These are phyloP conservation scores for Pelargonium exstipulatum DNA, from an alignment of 441 rosid genomes.

Conservation along the genomic window DNA sequence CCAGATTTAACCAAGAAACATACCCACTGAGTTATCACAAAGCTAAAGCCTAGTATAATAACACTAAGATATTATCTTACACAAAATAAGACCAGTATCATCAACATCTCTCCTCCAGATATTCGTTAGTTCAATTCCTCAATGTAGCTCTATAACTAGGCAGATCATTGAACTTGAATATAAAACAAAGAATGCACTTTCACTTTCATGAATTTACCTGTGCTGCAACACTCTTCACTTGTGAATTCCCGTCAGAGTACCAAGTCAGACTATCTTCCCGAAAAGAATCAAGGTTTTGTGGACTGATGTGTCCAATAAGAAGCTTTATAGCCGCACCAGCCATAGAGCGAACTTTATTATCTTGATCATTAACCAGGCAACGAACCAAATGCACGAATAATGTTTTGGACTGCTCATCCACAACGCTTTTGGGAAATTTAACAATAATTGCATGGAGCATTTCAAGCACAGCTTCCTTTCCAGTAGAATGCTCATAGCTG, in stretches of 20 bases:
- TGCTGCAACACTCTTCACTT: slow-evolving; percentile 64
- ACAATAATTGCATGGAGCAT: slow-evolving; percentile 68
- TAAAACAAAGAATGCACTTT: slow-evolving; percentile 5
- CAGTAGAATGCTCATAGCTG: slow-evolving; percentile 81
- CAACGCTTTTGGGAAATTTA: slow-evolving; percentile 51
- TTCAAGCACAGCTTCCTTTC: slow-evolving; percentile 89
- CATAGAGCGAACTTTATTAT: slow-evolving; percentile 59
- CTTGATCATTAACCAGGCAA: slow-evolving; percentile 60
- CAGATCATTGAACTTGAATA: not conserved
- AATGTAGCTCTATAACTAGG: not conserved
- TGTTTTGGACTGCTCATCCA: slow-evolving; percentile 52
- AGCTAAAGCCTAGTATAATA: not conserved
- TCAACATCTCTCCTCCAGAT: not conserved
- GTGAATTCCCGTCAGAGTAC: slow-evolving; percentile 54
- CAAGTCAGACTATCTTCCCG: slow-evolving; percentile 52
- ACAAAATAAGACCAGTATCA: not conserved
- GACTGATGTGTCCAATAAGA: slow-evolving; percentile 47
- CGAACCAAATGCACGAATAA: slow-evolving; percentile 54
- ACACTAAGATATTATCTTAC: not conserved
- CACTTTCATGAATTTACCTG: slow-evolving; percentile 48
- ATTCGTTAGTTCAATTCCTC: not conserved
- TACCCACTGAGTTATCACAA: not conserved
- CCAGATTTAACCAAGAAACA: not conserved
- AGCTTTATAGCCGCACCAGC: slow-evolving; percentile 55
- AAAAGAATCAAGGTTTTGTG: slow-evolving; percentile 37